Base-by-base conservation (phyloP, 768 basidiomycete genomes). In the Suillus paluster region DNA sequence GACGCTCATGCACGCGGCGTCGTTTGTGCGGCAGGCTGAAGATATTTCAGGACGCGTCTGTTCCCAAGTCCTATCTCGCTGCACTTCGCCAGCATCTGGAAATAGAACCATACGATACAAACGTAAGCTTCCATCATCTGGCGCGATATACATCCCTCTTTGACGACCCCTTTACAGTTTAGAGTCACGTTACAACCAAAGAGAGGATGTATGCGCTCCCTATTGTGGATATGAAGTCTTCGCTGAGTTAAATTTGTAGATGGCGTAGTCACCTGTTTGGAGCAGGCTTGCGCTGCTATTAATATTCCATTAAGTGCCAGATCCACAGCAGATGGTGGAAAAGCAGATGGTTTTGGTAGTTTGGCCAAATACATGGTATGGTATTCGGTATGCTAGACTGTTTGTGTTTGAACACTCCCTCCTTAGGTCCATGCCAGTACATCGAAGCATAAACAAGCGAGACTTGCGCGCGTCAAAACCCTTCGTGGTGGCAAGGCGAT, bases 281-380 rank as follows among this genome's bases (percentile, higher is more conserved):
- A 85, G 68, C 66, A 75, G n/a, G 79, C 77, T 8, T 86, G 85
- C 66, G 67, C 75, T 23, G 54, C 41, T 46, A 57, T 69, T 45
- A 48, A 61, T 17, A 76, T 85, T 30, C 53, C 71, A 4, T 73
- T 86, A 39, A 64, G 62, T 6, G 62, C 64, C 39, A 75, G 76
- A 56, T 50, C 66, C 19, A 71, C 67, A 34, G 59, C 64, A 5
- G 82, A 82, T 68, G 80, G 81, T n/a, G 82, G 84, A 14, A 70
- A 68, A 63, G 58, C 56, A 19, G 74, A 75, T 25, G 83, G 85
- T 23, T 64, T 84, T 58, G 84, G 84, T 23, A 80, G 80, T 10
- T 66, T 86, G 42, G 71, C 74, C n/a, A 70, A 78, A 1, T 86
- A 82, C 69, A 73, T 79, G 57, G 85, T 84, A 68, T 57, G 78